Evolutionary conservation across 495 filamentous ascomycete species (phyloP), one percentile per base, ranked within the genome.

Genomic region (Lineolata rhizophorae): DNA sequence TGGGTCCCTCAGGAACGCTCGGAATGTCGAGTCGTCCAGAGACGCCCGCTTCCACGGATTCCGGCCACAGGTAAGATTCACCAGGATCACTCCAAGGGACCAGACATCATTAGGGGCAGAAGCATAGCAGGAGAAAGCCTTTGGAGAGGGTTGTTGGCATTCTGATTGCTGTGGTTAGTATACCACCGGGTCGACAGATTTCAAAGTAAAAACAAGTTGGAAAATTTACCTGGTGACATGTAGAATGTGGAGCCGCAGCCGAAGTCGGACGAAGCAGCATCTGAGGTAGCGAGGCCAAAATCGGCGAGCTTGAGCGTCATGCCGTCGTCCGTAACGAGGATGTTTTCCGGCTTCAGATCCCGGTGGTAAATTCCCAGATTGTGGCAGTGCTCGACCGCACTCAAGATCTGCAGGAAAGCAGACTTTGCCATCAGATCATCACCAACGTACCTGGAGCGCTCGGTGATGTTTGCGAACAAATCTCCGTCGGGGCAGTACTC

Each of bases 171-270:
- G 28, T 42, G 34, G 32, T 37, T 37, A 31, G 46, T 50, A 32
- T 51, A 46, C 52, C 42, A 31, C 36, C 28, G 30, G 40, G 29
- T 25, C 27, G 16, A 5, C 26, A 38, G 18, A 42, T 27, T 36
- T 32, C 32, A 14, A 27, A 35, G 20, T 16, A 21, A 31, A 33
- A 22, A 36, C 30, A 34, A 34, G 29, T 18, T 32, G 19, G 27
- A 30, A 31, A 31, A 36, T 65, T 55, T 78, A 94, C 87, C 87
- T 67, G 87, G 87, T 36, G 76, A 85, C 90, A 95, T 95, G 60
- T 99, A 95, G 50, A 99, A 95, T 10, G 87, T 95, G 12, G 85
- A 94, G 30, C 87, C 87, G 53, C 90, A 99, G 35, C 90, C 90
- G 54, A 91, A 94, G 52, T 99, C 87, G 38, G 83, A 72, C 37